These are phyloP conservation scores for Didymella arachidicola DNA, from an alignment of 2,329 filamentous ascomycete genomes.

Conservation along the genomic window DNA sequence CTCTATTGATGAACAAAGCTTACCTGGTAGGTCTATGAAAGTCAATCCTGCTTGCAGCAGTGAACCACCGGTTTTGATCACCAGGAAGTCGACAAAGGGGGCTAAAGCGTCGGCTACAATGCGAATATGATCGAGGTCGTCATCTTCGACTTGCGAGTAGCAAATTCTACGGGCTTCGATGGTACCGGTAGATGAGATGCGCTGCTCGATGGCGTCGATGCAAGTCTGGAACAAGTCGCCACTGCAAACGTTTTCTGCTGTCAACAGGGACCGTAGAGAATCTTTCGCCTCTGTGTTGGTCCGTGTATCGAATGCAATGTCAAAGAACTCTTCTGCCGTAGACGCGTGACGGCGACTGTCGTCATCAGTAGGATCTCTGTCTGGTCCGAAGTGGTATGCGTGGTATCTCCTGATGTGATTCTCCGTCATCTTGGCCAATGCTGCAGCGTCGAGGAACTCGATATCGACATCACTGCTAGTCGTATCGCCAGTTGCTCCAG, in stretches of 20 bases:
- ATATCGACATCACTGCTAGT: conserved; percentile 13
- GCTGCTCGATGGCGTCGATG: conserved; percentile 11
- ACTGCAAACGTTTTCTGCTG: neutral
- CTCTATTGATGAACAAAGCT: neutral
- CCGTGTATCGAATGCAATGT: conserved; percentile 6
- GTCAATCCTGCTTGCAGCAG: conserved; percentile 12
- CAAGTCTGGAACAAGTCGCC: conserved; percentile 5
- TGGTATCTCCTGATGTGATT: conserved; percentile 11
- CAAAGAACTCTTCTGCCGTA: conserved; percentile 16
- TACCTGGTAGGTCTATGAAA: conserved; percentile 17
- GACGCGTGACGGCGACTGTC: conserved; percentile 10
- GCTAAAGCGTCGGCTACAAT: conserved; percentile 5
- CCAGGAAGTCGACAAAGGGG: conserved; percentile 13
- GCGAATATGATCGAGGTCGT: conserved; percentile 5
- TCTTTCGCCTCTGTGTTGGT: neutral
- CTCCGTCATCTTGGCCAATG: conserved; percentile 8
- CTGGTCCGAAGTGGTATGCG: conserved; percentile 6
- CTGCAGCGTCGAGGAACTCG: conserved; percentile 3
- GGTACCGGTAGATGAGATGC: conserved; percentile 3
- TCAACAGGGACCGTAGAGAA: neutral
- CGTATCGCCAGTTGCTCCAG: neutral
- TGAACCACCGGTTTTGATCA: conserved; percentile 15
- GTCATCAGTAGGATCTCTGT: conserved; percentile 5
- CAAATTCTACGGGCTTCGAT: neutral
- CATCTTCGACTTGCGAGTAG: conserved; percentile 7